These are phyloP conservation scores for Fusarium chaquense DNA, from an alignment of 2,329 filamentous ascomycete genomes.

Conservation along the genomic window DNA sequence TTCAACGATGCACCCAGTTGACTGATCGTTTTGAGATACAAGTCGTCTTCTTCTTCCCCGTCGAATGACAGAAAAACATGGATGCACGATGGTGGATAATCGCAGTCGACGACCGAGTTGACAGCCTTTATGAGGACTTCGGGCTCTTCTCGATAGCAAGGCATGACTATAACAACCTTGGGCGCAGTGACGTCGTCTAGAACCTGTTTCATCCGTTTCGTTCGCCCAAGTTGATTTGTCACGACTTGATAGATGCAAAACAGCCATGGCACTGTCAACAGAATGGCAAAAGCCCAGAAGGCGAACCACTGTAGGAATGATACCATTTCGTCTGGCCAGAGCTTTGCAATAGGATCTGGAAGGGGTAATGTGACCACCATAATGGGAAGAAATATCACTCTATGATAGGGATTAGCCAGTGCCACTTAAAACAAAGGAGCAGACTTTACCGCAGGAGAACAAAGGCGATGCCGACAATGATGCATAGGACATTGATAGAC, in stretches of 20 bases:
- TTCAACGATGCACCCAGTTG: slow-evolving; percentile 84
- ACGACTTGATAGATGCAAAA: slow-evolving; percentile 94
- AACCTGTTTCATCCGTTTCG: slow-evolving; percentile 83
- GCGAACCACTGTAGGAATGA: slow-evolving; percentile 89
- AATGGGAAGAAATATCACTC: slow-evolving; percentile 87
- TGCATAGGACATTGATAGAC: slow-evolving; percentile 82
- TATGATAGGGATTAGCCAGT: slow-evolving; percentile 51
- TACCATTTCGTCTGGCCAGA: slow-evolving; percentile 79
- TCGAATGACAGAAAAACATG: slow-evolving; percentile 97
- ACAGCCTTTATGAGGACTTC: slow-evolving; percentile 86
- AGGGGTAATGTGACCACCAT: slow-evolving; percentile 94
- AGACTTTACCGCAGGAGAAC: slow-evolving; percentile 74
- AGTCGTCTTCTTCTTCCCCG: slow-evolving; percentile 86
- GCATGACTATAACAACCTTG: slow-evolving; percentile 97
- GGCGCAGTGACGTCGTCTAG: slow-evolving; percentile 88
- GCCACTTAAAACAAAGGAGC: background rate
- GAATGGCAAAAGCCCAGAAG: slow-evolving; percentile 89
- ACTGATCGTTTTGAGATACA: slow-evolving; percentile 88
- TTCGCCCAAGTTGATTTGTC: slow-evolving; percentile 85
- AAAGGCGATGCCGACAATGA: slow-evolving; percentile 80
- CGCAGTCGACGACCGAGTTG: slow-evolving; percentile 91
- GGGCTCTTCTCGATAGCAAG: slow-evolving; percentile 92
- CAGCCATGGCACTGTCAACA: slow-evolving; percentile 90
- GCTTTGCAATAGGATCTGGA: slow-evolving; percentile 75
- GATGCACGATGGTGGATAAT: slow-evolving; percentile 91